Conservation (phyloP, 805 yeast genomes). For the Saccharomycopsis sp. region DNA sequence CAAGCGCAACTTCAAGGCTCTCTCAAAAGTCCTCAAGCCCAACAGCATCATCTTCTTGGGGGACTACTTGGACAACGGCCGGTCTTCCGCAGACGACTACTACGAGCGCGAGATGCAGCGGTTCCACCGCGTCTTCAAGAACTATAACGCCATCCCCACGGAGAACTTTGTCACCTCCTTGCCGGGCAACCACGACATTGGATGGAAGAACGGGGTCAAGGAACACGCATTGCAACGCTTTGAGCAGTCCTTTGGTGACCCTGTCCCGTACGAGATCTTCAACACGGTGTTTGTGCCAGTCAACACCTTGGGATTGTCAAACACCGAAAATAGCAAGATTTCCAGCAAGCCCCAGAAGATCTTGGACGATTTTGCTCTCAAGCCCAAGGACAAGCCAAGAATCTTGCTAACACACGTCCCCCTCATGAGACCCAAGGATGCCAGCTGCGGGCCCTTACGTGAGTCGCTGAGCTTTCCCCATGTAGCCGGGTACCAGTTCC, state of each 20-base stretch:
- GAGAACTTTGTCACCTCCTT: conserved; percentile 32
- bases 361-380: conserved; percentile 32
- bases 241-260: conserved; percentile 60
- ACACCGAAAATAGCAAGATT: conserved; percentile 37
- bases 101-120: conserved; percentile 59
- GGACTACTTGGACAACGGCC: conserved; percentile 92
- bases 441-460: conserved; percentile 66
- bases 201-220: conserved; percentile 73
- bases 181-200: conserved; percentile 97
- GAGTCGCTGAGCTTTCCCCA: conserved; percentile 68
- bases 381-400: conserved; percentile 38
- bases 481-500: conserved; percentile 72
- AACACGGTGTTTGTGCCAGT: conserved; percentile 68
- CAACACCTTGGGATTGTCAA: conserved; percentile 81
- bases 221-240: conserved; percentile 53
- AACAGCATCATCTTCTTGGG: conserved; percentile 76
- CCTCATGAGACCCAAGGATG: conserved; percentile 53
- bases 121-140: conserved; percentile 53
- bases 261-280: conserved; percentile 36
- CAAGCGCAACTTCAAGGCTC: conserved; percentile 58
- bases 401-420: conserved; percentile 85
- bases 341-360: conserved; percentile 42
- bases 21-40: conserved; percentile 56
- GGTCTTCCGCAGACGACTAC: conserved; percentile 48
- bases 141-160: conserved; percentile 37